phyloP scores from a whole-genome alignment of 352 stramenopile genomes.

The Globisporangium solare region DNA sequence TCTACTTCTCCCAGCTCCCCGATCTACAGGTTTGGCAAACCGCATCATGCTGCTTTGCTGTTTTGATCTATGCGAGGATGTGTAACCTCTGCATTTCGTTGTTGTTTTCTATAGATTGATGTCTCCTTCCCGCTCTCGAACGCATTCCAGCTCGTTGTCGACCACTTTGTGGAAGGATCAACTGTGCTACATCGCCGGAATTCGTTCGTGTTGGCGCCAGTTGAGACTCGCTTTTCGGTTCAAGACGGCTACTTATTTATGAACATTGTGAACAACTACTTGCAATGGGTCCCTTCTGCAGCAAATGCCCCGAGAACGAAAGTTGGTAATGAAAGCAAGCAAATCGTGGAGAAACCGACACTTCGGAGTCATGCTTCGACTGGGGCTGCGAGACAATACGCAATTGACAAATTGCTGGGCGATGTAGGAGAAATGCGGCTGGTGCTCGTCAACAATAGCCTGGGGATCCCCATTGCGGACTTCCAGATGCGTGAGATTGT shows the following conservation, averaged over 20 bases:
- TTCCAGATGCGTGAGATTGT: constrained; percentile 85
- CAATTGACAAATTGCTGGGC: constrained; percentile 75
- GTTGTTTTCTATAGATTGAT: constrained; percentile 48
- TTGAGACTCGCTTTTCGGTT: constrained; percentile 84
- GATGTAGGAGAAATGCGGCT: constrained; percentile 82
- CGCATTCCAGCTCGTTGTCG: constrained; percentile 75
- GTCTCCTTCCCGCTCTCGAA: constrained; percentile 81
- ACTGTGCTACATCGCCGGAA: constrained; percentile 49
- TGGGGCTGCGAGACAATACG: constrained; percentile 21
- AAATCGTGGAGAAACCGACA: constrained; percentile 2
- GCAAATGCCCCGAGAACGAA: constrained; percentile 6
- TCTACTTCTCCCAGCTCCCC: constrained; percentile 85
- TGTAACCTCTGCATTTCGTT: not conserved
- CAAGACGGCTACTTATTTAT: constrained; percentile 82
- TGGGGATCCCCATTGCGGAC: constrained; percentile 83
- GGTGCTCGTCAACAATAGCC: constrained; percentile 86
- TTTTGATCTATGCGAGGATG: not conserved
- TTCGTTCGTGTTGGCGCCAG: constrained; percentile 73
- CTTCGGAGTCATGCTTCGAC: not conserved
- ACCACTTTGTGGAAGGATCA: constrained; percentile 74
- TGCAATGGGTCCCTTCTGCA: constrained; percentile 41
- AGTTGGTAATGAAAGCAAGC: constrained; percentile 1
- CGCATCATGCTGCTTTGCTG: not conserved
- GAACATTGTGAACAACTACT: constrained; percentile 84
- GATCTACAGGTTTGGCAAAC: constrained; percentile 60